Conservation (phyloP, 2,329 filamentous ascomycete genomes). For the Tolypocladium inflatum region DNA sequence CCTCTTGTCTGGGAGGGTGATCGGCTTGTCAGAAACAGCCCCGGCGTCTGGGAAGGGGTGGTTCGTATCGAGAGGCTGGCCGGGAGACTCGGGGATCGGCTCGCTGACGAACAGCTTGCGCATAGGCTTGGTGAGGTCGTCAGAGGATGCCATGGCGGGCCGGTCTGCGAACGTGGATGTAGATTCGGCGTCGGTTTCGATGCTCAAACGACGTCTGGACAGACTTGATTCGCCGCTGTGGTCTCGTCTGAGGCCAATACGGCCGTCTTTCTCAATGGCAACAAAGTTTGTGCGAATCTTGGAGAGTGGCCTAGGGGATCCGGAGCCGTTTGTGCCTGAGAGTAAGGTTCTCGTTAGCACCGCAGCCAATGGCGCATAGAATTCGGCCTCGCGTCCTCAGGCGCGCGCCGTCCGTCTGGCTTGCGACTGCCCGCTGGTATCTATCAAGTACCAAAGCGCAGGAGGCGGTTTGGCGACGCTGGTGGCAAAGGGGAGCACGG, state of each 20-base stretch:
- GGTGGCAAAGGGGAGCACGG: neutral
- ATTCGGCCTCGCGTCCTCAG: neutral
- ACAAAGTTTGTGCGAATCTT: slow-evolving; percentile 70
- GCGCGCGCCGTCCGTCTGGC: no score
- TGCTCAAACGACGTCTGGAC: slow-evolving; percentile 25
- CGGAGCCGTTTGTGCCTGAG: slow-evolving; percentile 25
- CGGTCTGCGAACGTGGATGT: slow-evolving; percentile 28
- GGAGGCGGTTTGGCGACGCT: neutral
- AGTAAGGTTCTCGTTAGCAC: slow-evolving; percentile 12
- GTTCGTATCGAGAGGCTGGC: slow-evolving; percentile 10
- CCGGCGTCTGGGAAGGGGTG: slow-evolving; percentile 5
- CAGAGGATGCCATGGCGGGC: slow-evolving; percentile 15
- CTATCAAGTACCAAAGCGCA: neutral
- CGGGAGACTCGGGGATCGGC: slow-evolving; percentile 32
- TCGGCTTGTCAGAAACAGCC: slow-evolving; percentile 22
- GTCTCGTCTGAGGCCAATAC: slow-evolving; percentile 39
- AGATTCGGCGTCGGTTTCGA: slow-evolving; percentile 21
- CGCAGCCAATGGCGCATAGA: slow-evolving; percentile 8
- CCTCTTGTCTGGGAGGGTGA: slow-evolving; percentile 29
- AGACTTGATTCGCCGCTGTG: slow-evolving; percentile 27
- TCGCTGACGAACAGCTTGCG: slow-evolving; percentile 22
- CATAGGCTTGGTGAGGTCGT: slow-evolving; percentile 11
- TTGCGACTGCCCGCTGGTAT: neutral
- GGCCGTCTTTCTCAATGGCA: slow-evolving; percentile 57
- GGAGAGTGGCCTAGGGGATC: slow-evolving; percentile 57